A percentile compares a stretch with the other conserved stretches of the same genome.
These are phyloP conservation scores for Gautieria morchelliformis DNA, from an alignment of 768 basidiomycete species.

Conservation along the genomic window DNA sequence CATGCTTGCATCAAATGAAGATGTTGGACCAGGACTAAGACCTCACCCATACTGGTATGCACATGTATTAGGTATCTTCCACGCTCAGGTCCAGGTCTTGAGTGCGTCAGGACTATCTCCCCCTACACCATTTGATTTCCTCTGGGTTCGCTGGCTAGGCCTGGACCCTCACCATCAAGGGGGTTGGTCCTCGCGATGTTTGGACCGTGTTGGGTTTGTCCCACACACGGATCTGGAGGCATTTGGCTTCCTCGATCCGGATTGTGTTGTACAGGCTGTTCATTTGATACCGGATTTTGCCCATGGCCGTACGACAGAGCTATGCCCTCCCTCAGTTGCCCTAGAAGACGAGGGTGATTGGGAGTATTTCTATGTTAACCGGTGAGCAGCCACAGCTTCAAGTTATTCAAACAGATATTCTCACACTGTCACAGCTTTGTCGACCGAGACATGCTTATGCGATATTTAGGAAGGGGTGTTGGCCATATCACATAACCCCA, in stretches of 20 bases:
- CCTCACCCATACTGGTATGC: slow-evolving; percentile 9
- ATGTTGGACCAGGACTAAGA: background rate
- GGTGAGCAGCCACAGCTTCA: slow-evolving; percentile 21
- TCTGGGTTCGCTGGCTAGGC: slow-evolving; percentile 34
- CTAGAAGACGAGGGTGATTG: slow-evolving; percentile 21
- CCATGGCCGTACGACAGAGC: slow-evolving; percentile 13
- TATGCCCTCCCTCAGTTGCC: slow-evolving; percentile 7
- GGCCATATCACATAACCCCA: too few species aligned
- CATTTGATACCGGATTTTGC: slow-evolving; percentile 36
- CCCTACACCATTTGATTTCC: slow-evolving; percentile 24
- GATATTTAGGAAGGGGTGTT: too few species aligned
- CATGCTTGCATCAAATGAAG: slow-evolving; percentile 9
- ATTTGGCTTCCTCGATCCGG: slow-evolving; percentile 40
- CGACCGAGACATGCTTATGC: too few species aligned
- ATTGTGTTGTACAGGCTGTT: slow-evolving; percentile 25
- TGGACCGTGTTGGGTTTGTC: slow-evolving; percentile 33
- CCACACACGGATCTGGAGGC: slow-evolving; percentile 16
- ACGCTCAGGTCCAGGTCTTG: background rate
- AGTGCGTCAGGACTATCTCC: background rate
- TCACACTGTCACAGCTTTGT: too few species aligned
- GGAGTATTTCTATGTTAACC: slow-evolving; percentile 26
- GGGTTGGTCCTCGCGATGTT: slow-evolving; percentile 19
- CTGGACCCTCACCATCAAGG: slow-evolving; percentile 16
- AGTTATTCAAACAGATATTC: too few species aligned
- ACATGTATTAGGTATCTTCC: slow-evolving; percentile 3